Base-by-base conservation (phyloP, 805 yeast genomes). In the Wickerhamiella azymoides region DNA sequence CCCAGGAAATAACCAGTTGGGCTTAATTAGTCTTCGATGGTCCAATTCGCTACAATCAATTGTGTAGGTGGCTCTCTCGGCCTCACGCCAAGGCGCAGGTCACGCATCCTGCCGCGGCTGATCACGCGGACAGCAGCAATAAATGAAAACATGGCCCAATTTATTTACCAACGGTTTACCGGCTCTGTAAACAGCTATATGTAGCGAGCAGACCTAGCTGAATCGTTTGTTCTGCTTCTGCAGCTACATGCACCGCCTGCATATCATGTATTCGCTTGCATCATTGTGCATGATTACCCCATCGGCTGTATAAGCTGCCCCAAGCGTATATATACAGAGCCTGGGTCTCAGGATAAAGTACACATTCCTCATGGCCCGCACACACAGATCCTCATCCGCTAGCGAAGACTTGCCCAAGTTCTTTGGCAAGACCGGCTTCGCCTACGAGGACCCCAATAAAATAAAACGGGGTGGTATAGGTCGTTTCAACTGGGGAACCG, bases 381-480 rank as follows among this genome's bases (percentile, higher is more conserved):
- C 59, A 9, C 55, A 51, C 50, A 54, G 59, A 40, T 51, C 57
- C 14, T 45, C 52, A 27, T 44, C 77, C 57, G 85, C 80, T 63
- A 61, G 69, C 35, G 70, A 70, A 50, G 66, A 73, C 36, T 72
- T 73, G 48, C 74, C 85, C 45, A 78, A 74, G 59, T 84, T 74
- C 74, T 86, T 85, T 62, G 80, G 88, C 47, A 88, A 80, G 60
- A 73, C 74, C 56, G 94, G 94, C 16, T 72, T 72, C 57, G 62
- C 62, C 50, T 78, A 80, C 55, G 71, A 76, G 45, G 76, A 79
- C 51, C 94, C 95, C 46, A 77, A 76, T 58, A 74, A 76, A 56
- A 74, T 81, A 47, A 84, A 84, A 73, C 84, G 83, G 61, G 72
- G 72, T 48, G 96, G 96, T 42, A 80, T 80, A 28, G 96, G 96